These are phyloP conservation scores for Sutorius australiensis DNA, from an alignment of 768 basidiomycete genomes.

Conservation along the genomic window DNA sequence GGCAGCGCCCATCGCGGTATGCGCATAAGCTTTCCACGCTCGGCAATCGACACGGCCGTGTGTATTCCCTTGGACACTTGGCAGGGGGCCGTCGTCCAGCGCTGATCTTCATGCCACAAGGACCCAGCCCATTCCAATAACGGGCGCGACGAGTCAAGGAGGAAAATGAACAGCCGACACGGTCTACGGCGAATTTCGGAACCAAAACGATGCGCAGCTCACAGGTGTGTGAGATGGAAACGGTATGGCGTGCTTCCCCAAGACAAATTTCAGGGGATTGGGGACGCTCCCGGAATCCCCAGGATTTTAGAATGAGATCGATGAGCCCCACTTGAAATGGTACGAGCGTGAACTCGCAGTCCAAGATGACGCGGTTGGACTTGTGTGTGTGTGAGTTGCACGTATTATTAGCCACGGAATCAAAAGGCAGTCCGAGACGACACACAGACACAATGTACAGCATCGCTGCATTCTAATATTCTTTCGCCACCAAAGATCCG, in stretches of 20 bases:
- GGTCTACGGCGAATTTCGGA: conserved; percentile 19
- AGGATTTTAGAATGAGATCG: not conserved
- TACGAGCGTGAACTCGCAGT: not conserved
- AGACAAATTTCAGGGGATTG: conserved; percentile 4
- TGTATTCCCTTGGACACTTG: too few relatives aligned
- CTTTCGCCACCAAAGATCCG: conserved; percentile 14
- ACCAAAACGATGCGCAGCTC: not conserved
- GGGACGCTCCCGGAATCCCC: conserved; percentile 4
- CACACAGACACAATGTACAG: conserved; percentile 10
- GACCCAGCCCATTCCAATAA: conserved; percentile 1
- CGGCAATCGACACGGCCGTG: not conserved
- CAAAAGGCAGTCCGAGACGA: conserved; percentile 8
- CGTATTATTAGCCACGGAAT: conserved; percentile 13
- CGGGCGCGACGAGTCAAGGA: not conserved
- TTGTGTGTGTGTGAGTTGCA: too few relatives aligned
- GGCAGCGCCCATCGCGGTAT: conserved; percentile 12
- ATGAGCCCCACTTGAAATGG: conserved; percentile 1
- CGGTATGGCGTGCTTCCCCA: not conserved
- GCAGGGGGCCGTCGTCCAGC: conserved; percentile 2
- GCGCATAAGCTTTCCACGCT: conserved; percentile 11
- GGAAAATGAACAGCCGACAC: not conserved
- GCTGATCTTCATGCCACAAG: conserved; percentile 20
- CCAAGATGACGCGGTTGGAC: not conserved
- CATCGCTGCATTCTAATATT: conserved; percentile 7
- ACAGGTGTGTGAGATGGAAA: not conserved